These are phyloP conservation scores for Exobasidium rhododendri DNA, from an alignment of 1,284 basidiomycete species.

Conservation along the genomic window DNA sequence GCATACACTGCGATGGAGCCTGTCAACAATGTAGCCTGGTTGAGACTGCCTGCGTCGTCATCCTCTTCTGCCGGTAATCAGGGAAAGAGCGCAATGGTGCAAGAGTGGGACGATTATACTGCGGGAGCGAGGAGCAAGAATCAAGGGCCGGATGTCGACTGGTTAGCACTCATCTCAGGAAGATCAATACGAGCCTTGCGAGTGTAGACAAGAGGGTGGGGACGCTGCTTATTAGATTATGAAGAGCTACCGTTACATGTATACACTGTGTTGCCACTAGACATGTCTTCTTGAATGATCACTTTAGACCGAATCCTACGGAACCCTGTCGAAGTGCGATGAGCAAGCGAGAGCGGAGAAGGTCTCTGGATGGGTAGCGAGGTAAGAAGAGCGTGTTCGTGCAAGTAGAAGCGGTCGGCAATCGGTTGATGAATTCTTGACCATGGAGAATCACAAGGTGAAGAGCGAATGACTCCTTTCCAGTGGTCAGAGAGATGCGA, in stretches of 20 bases:
- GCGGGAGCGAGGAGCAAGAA: slow-evolving; percentile 5
- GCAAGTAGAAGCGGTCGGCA: slow-evolving; percentile 7
- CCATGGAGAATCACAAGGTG: neutral
- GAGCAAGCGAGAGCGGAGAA: neutral
- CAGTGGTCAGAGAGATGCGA: neutral
- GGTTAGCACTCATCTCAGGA: slow-evolving; percentile 30
- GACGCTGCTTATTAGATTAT: neutral
- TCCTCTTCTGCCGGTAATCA: neutral
- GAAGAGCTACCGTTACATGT: neutral
- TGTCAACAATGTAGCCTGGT: slow-evolving; percentile 54
- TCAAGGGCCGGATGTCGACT: slow-evolving; percentile 21
- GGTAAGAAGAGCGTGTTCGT: slow-evolving; percentile 11
- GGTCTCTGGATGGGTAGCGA: neutral
- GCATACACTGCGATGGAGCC: slow-evolving; percentile 48
- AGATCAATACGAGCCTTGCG: slow-evolving; percentile 24
- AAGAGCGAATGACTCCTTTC: neutral
- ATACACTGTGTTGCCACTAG: neutral
- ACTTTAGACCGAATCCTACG: neutral
- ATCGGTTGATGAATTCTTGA: neutral
- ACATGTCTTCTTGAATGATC: no score
- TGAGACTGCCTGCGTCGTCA: slow-evolving; percentile 19
- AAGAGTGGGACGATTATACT: slow-evolving; percentile 53
- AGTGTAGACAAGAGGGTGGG: slow-evolving; percentile 15
- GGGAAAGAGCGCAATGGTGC: slow-evolving; percentile 32
- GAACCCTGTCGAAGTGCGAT: neutral